Conservation (phyloP, 164 flowering plant species). For the Chloranthus sessilifolius region DNA sequence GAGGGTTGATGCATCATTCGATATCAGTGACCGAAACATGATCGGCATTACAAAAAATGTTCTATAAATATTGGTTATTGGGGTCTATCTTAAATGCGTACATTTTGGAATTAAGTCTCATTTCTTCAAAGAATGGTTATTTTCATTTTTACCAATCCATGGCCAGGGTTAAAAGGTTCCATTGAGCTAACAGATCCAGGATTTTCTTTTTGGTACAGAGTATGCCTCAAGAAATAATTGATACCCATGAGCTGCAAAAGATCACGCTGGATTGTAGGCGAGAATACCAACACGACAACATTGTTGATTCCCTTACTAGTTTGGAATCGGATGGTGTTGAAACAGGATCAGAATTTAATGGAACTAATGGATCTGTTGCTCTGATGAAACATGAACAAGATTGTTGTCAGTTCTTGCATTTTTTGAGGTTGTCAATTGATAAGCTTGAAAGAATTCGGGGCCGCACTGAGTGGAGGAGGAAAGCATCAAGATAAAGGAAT, state of each 20-base stretch:
- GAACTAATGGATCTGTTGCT: slow-evolving; percentile 56
- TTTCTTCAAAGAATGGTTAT: too few relatives aligned
- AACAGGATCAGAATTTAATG: slow-evolving; percentile 23
- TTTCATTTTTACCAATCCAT: too few relatives aligned
- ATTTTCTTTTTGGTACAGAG: slow-evolving; percentile 45
- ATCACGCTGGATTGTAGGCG: slow-evolving; percentile 83
- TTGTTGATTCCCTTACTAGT: slow-evolving; percentile 83
- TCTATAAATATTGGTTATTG: too few relatives aligned
- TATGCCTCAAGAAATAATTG: slow-evolving; percentile 84
- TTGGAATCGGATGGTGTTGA: slow-evolving; percentile 35
- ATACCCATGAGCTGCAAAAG: slow-evolving; percentile 70
- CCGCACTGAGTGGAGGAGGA: slow-evolving; percentile 88
- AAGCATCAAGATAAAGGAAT: slow-evolving; percentile 29
- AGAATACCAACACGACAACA: slow-evolving; percentile 84
- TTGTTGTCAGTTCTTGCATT: slow-evolving; percentile 54
- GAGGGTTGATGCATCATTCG: too few relatives aligned
- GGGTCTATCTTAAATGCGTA: too few relatives aligned
- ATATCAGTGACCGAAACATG: too few relatives aligned
- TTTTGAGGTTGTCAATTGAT: slow-evolving; percentile 57
- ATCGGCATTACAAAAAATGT: too few relatives aligned
- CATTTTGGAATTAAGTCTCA: too few relatives aligned
- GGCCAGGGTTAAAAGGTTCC: too few relatives aligned
- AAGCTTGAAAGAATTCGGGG: slow-evolving; percentile 86
- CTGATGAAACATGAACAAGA: slow-evolving; percentile 20
- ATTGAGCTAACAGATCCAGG: too few relatives aligned